These are phyloP conservation scores for Leccinum sublutescens DNA, from an alignment of 768 basidiomycete genomes.

Conservation along the genomic window DNA sequence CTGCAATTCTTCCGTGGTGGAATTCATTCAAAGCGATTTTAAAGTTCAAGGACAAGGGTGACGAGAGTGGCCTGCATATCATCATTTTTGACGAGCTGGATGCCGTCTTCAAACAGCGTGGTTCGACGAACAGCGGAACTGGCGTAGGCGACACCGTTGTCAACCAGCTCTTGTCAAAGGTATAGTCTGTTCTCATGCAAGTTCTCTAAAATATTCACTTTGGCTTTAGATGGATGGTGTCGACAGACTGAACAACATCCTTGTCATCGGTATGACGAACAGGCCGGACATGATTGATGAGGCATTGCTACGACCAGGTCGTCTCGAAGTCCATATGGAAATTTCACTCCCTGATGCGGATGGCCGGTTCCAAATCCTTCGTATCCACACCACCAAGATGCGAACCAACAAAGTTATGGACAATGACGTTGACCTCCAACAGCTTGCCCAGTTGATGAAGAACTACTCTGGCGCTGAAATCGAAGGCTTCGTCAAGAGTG, in stretches of 20 bases:
- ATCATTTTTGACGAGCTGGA: conserved; percentile 99
- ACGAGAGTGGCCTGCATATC: conserved; percentile 96
- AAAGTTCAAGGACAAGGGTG: conserved; percentile 95
- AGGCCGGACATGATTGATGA: conserved; percentile 99
- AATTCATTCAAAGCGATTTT: conserved; percentile 1
- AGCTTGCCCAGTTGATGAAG: conserved; percentile 84
- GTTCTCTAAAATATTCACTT: conserved; percentile 11
- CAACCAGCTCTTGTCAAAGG: conserved; percentile 97
- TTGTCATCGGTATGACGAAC: conserved; percentile 99
- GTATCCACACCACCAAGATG: conserved; percentile 96
- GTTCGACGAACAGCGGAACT: conserved; percentile 85
- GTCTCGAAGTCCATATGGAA: conserved; percentile 99
- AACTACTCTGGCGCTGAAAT: conserved; percentile 99
- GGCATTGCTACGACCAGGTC: conserved; percentile 93
- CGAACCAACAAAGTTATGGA: conserved; percentile 89
- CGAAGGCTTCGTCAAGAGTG: conserved; percentile 93
- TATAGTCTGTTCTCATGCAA: conserved; percentile 21
- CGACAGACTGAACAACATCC: conserved; percentile 97
- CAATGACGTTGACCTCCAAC: conserved; percentile 72
- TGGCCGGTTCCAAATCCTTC: conserved; percentile 90
- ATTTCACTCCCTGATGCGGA: conserved; percentile 95
- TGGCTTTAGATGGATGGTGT: conserved; percentile 92
- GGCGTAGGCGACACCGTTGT: conserved; percentile 99
- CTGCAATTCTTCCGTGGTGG: background rate
- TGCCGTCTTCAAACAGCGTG: conserved; percentile 98